phyloP scores from a whole-genome alignment of 1,284 basidiomycete species.

The Trametes versicolor region DNA sequence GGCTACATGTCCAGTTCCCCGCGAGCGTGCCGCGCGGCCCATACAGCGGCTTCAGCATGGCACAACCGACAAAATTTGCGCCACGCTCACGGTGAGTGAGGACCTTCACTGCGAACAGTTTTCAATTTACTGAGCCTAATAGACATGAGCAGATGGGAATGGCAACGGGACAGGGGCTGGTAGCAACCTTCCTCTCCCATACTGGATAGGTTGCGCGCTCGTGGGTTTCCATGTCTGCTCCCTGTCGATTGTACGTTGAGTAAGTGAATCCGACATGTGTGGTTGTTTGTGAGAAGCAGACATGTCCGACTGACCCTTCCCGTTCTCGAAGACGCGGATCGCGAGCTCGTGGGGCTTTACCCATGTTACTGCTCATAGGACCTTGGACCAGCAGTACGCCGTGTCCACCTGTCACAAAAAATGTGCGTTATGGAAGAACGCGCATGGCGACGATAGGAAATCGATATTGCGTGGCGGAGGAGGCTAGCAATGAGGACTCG shows the following conservation, averaged over 20 bases:
- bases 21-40: too few relatives aligned
- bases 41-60: neutral
- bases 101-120: neutral
- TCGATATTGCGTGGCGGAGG: neutral
- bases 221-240: neutral
- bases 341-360: slow-evolving; percentile 1
- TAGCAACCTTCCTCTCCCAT: neutral
- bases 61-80: neutral
- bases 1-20: too few relatives aligned
- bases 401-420: neutral
- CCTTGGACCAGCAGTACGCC: neutral
- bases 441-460: neutral
- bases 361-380: neutral
- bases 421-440: neutral
- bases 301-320: neutral
- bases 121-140: neutral
- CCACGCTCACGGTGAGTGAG: neutral
- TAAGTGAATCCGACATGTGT: neutral
- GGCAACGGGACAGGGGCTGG: neutral
- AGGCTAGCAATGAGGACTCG: neutral
- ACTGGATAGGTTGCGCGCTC: neutral
- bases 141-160: neutral
- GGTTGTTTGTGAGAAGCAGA: too few relatives aligned
- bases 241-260: neutral
- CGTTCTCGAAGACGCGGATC: neutral